Conservation (phyloP, 1,284 basidiomycete genomes). For the Tilletia setariae region DNA sequence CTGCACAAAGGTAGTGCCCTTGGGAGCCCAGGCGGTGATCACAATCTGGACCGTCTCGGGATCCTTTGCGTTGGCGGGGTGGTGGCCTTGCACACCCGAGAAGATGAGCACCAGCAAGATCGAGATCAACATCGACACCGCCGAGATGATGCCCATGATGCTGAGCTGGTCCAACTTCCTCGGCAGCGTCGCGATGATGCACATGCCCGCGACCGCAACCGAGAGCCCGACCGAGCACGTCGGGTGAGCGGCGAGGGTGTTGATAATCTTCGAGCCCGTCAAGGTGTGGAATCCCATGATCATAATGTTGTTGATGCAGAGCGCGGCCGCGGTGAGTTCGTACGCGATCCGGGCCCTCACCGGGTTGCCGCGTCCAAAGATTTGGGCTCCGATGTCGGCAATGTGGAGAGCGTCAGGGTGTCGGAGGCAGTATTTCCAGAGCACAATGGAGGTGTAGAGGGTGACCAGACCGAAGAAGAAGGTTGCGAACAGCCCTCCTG, state of each 20-base stretch:
- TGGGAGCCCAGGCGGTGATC: conserved; percentile 23
- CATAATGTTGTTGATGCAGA: conserved; percentile 47
- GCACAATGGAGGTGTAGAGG: conserved; percentile 46
- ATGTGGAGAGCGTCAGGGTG: conserved; percentile 63
- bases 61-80: not conserved
- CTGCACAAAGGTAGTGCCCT: conserved; percentile 17
- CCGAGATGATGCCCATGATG: conserved; percentile 23
- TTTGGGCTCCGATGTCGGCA: conserved; percentile 57
- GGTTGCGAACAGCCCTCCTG: too few species aligned
- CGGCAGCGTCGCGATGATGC: conserved; percentile 58
- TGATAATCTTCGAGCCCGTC: conserved; percentile 25
- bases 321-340: conserved; percentile 53
- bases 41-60: not conserved
- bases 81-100: conserved; percentile 5
- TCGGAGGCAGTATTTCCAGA: conserved; percentile 64
- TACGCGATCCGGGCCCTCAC: conserved; percentile 57
- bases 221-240: conserved; percentile 19
- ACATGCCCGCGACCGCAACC: conserved; percentile 61
- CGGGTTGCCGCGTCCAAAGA: conserved; percentile 51
- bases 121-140: conserved; percentile 22
- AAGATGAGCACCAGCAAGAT: conserved; percentile 23
- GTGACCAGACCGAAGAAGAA: conserved; percentile 40
- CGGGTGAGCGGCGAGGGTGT: conserved; percentile 22
- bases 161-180: conserved; percentile 24
- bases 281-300: conserved; percentile 28